Evolutionary conservation across 1,284 basidiomycete species (phyloP), one percentile per base, ranked within the genome.

Genomic region (Microbotryum violaceum): DNA sequence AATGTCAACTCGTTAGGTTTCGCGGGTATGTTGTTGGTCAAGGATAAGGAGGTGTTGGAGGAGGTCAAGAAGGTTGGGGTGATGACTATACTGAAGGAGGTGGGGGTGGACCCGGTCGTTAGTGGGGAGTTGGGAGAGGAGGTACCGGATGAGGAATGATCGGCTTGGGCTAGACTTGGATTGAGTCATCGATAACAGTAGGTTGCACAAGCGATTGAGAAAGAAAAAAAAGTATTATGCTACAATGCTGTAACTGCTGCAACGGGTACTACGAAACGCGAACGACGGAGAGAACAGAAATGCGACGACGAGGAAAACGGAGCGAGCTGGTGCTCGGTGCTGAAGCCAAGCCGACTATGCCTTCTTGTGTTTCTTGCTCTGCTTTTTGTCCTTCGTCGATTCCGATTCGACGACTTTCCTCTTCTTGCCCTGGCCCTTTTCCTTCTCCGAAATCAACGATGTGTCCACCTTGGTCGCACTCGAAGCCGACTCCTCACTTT

Each of bases 61-160:
- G 60, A 48, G 37, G 29, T 70, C 23, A 57, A 62, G 10, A 69
- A 66, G 45, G 57, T 81, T 1, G 65, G 64, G 2, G 71, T 71
- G n/a, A 60, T 74, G 3, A 68, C 70, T 33, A 65, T 64, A 76
- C 73, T 71, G 33, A 61, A 63, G 20, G 67, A 71, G 48, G 73
- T 77, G 23, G 72, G 75, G 21, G 76, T 75, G 10, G 67, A 81
- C 52, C 77, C 79, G 49, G 74, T 75, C 54, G 79, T 79, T 53
- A 66, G 81, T 44, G 81, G 80, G 76, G 73, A 75, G 6, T 76
- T 77, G 16, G 78, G 79, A 9, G 78, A 79, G 66, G 71, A 63
- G 37, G 64, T 77, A 4, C 51, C 54, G 44, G 58, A 37, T 12
- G 44, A 55, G 18, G 46, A 52, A 6, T 52, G 50, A 52, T 14